Base-by-base conservation (phyloP, 257 asterid species). In the Nyctanthes arbortristis region DNA sequence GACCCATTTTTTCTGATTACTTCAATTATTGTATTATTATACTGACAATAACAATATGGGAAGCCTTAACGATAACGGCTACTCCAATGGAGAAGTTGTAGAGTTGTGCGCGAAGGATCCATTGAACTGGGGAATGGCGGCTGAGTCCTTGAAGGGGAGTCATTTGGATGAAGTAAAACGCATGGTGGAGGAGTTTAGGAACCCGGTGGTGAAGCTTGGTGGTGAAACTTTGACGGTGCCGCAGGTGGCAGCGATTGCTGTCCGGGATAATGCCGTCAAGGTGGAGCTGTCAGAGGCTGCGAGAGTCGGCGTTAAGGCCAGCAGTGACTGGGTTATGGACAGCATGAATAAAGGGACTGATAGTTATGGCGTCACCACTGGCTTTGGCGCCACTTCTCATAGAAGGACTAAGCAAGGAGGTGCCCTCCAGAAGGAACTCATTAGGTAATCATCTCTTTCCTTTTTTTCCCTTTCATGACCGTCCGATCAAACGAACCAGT, bases 241-340 rank as follows among this genome's bases (percentile, higher is more conserved):
- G 1, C 88, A 84, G 77, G 88, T 84, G 56, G 88, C 88, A 35
- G 88, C 82, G 71, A 76, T 84, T 36, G 88, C 88, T 0, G 66
- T 82, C 33, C 20, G 75, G 47, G 86, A 73, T 40, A 73, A 75
- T 73, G 80, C 61, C 39, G 80, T 80, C 69, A 78, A 65, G 77
- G 88, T 83, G 66, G 88, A 84, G 86, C 71, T 84, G 66, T 67
- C 86, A 56, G 88, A 84, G 79, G 1, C 77, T 49, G 84, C 86
- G 31, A 68, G 86, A 69, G 86, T 73, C 3, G 88, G 88, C 35
- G 88, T 83, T 9, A 80, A 75, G 76, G 88, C 85, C 18, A 80
- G 85, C 71, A 78, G 84, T 32, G 88, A 84, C 36, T 84, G 88
- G 88, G 88, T 84, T 4, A 84, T 80, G 84, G 88, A 84, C 32